Evolutionary conservation across 2,329 filamentous ascomycete species (phyloP), one percentile per base, ranked within the genome.

Genomic region (Paecilomyces sp.): DNA sequence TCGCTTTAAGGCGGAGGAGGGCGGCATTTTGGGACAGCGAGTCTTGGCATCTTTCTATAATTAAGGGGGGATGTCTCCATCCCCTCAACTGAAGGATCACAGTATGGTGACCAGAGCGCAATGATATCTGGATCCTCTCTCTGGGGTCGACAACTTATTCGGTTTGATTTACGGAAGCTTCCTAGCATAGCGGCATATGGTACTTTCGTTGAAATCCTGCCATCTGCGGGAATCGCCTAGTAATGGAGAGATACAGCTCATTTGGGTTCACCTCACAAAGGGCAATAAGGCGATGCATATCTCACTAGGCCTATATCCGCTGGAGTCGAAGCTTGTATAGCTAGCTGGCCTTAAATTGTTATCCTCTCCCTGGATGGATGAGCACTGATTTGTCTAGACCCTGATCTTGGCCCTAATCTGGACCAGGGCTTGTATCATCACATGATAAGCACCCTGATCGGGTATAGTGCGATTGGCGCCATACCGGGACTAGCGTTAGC

Each of bases 401-500:
- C 8, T n/a, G 6, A 47, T 11, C 7, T 18, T 60, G 71, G 57
- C 68, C 71, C 70, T 70, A 70, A 61, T 53, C n/a, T 59, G 57
- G 25, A 56, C 56, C 52, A 67, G 66, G 67, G 66, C 62, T 65
- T 7, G 1, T 0, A 2, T 1, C 1, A 53, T 56, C 72, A 74
- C 66, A 64, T 74, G 71, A 62, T 7, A 0, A 6, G 8, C 18
- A 22, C 15, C 58, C 4, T 51, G 57, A 57, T 28, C 22, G 0
- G 2, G 24, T 33, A 33, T 60, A 63, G 57, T 34, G 28, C 28
- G 24, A 25, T 36, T 30, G 25, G 11, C n/a, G 1, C 22, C n/a
- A 6, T 41, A 55, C 41, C 41, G 5, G 41, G n/a, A 56, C 61
- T 64, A 61, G 58, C 57, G 61, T 51, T 55, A 57, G 58, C 59